Evolutionary conservation across 1,284 basidiomycete species (phyloP).

Genomic region (Ceratorhiza oryzae-sativae): DNA sequence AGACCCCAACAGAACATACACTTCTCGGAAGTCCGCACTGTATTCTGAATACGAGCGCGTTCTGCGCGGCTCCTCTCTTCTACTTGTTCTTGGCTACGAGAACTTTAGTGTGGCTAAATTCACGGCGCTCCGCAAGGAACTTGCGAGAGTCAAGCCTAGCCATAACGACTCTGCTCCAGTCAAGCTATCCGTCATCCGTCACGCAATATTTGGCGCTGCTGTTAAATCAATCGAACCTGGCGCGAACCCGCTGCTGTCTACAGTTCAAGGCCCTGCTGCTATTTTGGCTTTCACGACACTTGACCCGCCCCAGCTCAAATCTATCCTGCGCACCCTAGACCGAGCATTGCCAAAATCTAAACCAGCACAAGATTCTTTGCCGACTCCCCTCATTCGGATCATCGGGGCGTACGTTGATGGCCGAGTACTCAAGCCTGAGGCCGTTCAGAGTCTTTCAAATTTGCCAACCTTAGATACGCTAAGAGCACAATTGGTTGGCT

Average conservation of each 20-base stretch:
- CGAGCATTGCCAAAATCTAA: slow-evolving; percentile 61
- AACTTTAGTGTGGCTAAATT: slow-evolving; percentile 71
- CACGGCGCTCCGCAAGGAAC: slow-evolving; percentile 68
- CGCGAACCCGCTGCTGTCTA: slow-evolving; percentile 44
- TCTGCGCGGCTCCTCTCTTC: slow-evolving; percentile 60
- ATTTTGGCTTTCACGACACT: slow-evolving; percentile 71
- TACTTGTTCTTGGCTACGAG: slow-evolving; percentile 73
- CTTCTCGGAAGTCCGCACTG: slow-evolving; percentile 75
- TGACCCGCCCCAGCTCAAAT: slow-evolving; percentile 72
- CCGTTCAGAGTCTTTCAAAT: slow-evolving; percentile 66
- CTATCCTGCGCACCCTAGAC: slow-evolving; percentile 71
- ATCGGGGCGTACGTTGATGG: slow-evolving; percentile 79
- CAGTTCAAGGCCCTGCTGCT: slow-evolving; percentile 62
- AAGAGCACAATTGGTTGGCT: slow-evolving; percentile 74
- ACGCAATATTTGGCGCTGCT: slow-evolving; percentile 74
- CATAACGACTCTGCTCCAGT: slow-evolving; percentile 49
- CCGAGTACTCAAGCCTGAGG: slow-evolving; percentile 64
- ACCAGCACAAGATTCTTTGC: slow-evolving; percentile 46
- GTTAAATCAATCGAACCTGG: slow-evolving; percentile 51
- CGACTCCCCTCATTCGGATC: slow-evolving; percentile 60
- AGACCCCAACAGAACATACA: slow-evolving; percentile 60
- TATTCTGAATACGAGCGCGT: slow-evolving; percentile 75
- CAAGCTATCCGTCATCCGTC: slow-evolving; percentile 67
- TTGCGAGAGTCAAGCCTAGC: slow-evolving; percentile 59
- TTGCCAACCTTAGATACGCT: slow-evolving; percentile 74